Evolutionary conservation across 1,284 basidiomycete genomes (phyloP), one percentile per base, ranked within the genome.

Genomic region (Puccinia triticina): DNA sequence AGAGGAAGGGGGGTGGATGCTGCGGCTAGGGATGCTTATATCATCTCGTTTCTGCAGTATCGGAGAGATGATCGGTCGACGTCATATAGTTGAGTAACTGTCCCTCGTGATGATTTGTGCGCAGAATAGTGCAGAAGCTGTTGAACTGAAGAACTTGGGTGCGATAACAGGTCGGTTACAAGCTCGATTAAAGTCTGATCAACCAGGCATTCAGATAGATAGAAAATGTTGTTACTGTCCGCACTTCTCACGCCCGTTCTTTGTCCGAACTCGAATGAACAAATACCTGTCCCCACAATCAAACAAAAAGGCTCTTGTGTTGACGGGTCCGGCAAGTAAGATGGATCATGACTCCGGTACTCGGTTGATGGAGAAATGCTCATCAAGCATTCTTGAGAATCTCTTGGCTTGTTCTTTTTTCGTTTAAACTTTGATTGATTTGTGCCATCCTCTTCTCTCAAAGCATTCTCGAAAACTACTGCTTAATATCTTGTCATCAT

Each of bases 21-120:
- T 43, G 40, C 40, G 40, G 40, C 40, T 43, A 32, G n/a, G 34
- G 14, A 32, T 57, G 18, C 43, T 77, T 0, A 61, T 64, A 18
- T 48, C 8, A 37, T 37, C 14, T 16, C 46, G 18, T 23, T 11
- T 34, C 34, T 46, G 48, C n/a, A 81, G 79, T 66, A 81, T 81
- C 48, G 79, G 79, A 14, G 79, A 81, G 34, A 81, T 81, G 79
- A 74, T 81, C 46, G 79, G 79, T 40, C 79, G 79, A 73, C 79
- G 79, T 67, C 79, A 81, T 66, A 73, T 81, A 26, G 79, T 81
- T 74, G 55, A 64, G 69, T 81, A 32, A n/a, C 14, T 29, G 4
- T 55, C 14, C 26, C 46, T 69, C 29, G 3, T 67, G 32, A 32
- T 23, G 2, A 16, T 48, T 7, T 18, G n/a, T 8, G 14, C 21